Base-by-base conservation (phyloP, 1,284 basidiomycete species). In the Sporisorium reilianum region DNA sequence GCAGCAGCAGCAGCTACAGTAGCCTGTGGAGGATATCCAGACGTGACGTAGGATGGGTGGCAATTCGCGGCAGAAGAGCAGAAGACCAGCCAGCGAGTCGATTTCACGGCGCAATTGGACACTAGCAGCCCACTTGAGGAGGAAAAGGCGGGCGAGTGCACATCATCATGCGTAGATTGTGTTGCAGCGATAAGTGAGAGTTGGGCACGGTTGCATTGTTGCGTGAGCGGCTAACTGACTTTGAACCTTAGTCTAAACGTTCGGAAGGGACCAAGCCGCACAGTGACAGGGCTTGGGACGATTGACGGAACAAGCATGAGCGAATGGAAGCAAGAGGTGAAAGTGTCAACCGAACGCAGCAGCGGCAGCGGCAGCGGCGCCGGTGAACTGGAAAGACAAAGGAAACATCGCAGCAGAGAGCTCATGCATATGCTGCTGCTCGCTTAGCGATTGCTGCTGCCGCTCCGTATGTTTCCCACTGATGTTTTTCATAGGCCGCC, bases 181-280 rank as follows among this genome's bases (percentile, higher is more conserved):
- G 36, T 38, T 38, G 36, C 36, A 38, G 36, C 36, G 36, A 38
- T 38, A 38, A 38, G 32, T 34, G 7, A 12, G 9, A 34, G 18
- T 11, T 28, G 25, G 42, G 25, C 44, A 12, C 25, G 6, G 26
- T 26, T 26, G 25, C 25, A 46, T 28, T 18, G 26, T 16, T n/a
- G n/a, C 25, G 5, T 26, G n/a, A 23, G 45, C 45, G 45, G 45
- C 25, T 46, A 28, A n/a, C 45, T 46, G 45, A 46, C 45, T 18
- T 46, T 46, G 45, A 46, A 46, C 45, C 28, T 46, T 46, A 46
- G 45, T 46, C 45, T 18, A 45, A 26, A 25, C 26, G 26, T 16
- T 45, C 45, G 45, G 45, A 46, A 46, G 45, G 26, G 45, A 46
- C 16, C 18, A 28, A 46, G 45, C 45, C 45, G 45, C 28, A 28